Base-by-base conservation (phyloP, 495 filamentous ascomycete species). In the Astrothelium macrocarpum region DNA sequence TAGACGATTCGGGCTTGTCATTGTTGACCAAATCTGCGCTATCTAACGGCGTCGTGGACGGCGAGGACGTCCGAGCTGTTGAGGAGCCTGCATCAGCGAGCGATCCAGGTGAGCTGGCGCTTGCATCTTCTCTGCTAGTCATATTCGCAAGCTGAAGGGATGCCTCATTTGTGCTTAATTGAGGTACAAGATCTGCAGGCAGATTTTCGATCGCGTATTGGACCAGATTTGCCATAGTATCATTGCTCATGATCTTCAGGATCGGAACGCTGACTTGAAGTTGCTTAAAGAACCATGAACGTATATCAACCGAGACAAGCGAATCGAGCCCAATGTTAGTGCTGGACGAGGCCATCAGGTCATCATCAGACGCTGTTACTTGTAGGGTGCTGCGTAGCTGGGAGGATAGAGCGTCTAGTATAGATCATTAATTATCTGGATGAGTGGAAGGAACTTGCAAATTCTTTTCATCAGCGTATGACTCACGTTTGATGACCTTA, bases 201-300 rank as follows among this genome's bases (percentile, higher is more conserved):
- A 49, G 34, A 16, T 61, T 43, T 45, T 69, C 65, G 59, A 62
- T 45, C 12, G 65, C 64, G 3, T 42, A 45, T n/a, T 46, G 45
- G 5, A 79, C 60, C 3, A 72, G 42, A 20, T 71, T 64, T 16
- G 46, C 11, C 61, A 81, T 74, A 5, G 58, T 11, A 9, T 11
- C 25, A 20, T 20, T 20, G 14, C 25, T 59, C 58, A 60, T 7
- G n/a, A 60, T 28, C 3, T 36, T 60, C 9, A 60, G 31, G 11
- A 36, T 31, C 9, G 59, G 59, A 5, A 60, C 36, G 18, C 36
- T 28, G n/a, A 23, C 26, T 4, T 60, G 12, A 12, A 34, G 4
- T 7, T 32, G 10, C 20, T 60, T 60, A 4, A 36, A 12, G 25
- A 60, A 60, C 59, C 59, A 60, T 16, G 59, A 23, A 16, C 59